A percentile compares a stretch with the other conserved stretches of the same genome.
These are phyloP conservation scores for Fusarium pilosicola DNA, from an alignment of 2,329 filamentous ascomycete species.

Conservation along the genomic window DNA sequence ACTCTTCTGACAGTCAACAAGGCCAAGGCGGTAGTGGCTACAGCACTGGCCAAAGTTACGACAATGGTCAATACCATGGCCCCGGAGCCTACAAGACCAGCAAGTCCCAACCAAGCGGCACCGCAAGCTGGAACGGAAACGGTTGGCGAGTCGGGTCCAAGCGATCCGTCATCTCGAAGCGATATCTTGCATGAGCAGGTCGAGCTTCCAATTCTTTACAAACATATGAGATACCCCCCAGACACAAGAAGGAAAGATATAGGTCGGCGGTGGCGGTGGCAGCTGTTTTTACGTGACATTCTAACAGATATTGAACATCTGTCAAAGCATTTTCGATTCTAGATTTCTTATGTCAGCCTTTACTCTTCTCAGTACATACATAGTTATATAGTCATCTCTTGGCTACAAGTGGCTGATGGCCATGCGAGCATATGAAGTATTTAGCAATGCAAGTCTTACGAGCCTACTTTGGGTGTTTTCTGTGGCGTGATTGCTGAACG, in stretches of 20 bases:
- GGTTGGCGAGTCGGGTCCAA: slow-evolving; percentile 22
- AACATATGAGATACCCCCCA: slow-evolving; percentile 22
- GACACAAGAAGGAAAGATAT: neutral
- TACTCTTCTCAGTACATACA: slow-evolving; percentile 36
- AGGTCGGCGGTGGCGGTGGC: neutral
- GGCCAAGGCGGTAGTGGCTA: neutral
- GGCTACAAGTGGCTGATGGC: neutral
- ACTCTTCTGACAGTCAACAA: neutral
- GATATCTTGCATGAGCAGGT: slow-evolving; percentile 33
- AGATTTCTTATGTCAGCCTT: slow-evolving; percentile 19
- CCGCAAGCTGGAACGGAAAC: slow-evolving; percentile 15
- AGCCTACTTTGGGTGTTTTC: neutral
- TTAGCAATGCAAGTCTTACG: slow-evolving; percentile 17
- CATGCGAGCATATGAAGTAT: slow-evolving; percentile 14
- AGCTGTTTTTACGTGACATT: slow-evolving; percentile 20
- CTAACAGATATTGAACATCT: slow-evolving; percentile 13
- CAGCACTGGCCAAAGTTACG: slow-evolving; percentile 5
- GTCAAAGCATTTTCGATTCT: slow-evolving; percentile 10
- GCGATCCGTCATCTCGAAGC: slow-evolving; percentile 23
- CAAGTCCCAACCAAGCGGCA: slow-evolving; percentile 1
- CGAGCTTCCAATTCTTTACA: neutral
- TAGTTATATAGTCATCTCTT: slow-evolving; percentile 26
- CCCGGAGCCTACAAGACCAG: slow-evolving; percentile 9
- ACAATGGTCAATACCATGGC: slow-evolving; percentile 20
- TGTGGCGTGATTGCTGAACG: neutral